phyloP scores from a whole-genome alignment of 345 rosid genomes.

The Pistacia integerrima region DNA sequence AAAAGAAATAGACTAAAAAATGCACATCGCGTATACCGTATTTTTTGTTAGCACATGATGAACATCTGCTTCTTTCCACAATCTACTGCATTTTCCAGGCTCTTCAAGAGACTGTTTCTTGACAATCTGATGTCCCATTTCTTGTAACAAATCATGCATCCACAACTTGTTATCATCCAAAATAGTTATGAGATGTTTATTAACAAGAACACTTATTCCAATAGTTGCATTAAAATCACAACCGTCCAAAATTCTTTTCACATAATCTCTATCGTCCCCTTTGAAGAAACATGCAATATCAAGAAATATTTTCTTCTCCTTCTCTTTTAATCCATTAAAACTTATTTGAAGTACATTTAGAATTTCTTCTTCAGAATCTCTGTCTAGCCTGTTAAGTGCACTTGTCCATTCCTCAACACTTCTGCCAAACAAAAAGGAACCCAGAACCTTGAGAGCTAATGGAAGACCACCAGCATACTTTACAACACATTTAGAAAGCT shows the following conservation, averaged over 20 bases:
- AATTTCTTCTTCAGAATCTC: background rate
- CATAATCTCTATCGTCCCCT: too few species aligned
- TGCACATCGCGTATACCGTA: background rate
- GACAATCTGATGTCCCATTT: background rate
- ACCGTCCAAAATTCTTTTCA: background rate
- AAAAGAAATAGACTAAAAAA: background rate
- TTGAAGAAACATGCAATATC: too few species aligned
- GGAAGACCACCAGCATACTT: background rate
- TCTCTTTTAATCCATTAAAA: too few species aligned
- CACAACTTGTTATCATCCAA: background rate
- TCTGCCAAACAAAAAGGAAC: background rate
- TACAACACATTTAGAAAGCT: background rate
- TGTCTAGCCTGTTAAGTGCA: background rate
- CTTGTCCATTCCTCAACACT: background rate
- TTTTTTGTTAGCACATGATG: too few species aligned
- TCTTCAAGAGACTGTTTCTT: background rate
- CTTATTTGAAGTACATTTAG: background rate
- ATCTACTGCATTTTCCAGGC: too few species aligned
- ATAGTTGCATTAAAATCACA: background rate
- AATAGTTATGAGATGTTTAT: background rate
- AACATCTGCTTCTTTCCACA: too few species aligned
- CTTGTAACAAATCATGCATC: conserved; percentile 1
- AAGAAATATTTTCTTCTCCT: too few species aligned
- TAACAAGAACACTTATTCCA: background rate
- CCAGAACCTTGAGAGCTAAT: background rate